These are phyloP conservation scores for Lindgomyces ingoldianus DNA, from an alignment of 495 filamentous ascomycete species.

Conservation along the genomic window DNA sequence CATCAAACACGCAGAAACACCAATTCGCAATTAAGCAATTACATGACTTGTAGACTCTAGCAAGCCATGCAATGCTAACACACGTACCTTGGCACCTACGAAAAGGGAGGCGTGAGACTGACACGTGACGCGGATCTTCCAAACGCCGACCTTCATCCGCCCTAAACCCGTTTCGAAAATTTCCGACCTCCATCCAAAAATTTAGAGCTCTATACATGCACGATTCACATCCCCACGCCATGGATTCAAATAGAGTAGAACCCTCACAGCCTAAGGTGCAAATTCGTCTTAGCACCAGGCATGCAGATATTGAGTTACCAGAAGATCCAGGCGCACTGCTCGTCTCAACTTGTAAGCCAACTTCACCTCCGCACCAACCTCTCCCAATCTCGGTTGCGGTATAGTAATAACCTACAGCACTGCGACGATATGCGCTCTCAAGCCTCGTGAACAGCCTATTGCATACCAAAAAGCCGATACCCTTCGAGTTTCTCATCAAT, in stretches of 20 bases:
- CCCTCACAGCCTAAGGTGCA: constrained; percentile 50
- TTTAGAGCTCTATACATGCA: constrained; percentile 6
- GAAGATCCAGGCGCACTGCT: constrained; percentile 64
- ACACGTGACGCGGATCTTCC: constrained; percentile 11
- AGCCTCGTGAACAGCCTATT: constrained; percentile 92
- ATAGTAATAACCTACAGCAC: constrained; percentile 51
- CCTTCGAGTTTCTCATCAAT: constrained; percentile 94
- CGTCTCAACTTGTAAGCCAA: constrained; percentile 61
- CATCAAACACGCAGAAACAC: no score
- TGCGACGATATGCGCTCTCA: constrained; percentile 88
- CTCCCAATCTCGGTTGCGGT: background rate
- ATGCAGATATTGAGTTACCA: constrained; percentile 61
- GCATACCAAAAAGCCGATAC: constrained; percentile 72
- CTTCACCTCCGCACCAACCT: no score
- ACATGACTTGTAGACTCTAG: no score
- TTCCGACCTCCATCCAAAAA: constrained; percentile 4
- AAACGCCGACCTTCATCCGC: constrained; percentile 12
- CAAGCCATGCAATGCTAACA: no score
- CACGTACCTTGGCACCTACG: no score
- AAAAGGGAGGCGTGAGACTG: no score
- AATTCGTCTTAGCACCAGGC: constrained; percentile 60
- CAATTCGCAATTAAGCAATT: no score
- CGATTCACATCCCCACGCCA: constrained; percentile 1
- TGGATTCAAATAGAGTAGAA: background rate
- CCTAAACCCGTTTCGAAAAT: constrained; percentile 19